A percentile compares a stretch with the other conserved stretches of the same genome.
Evolutionary conservation across 352 stramenopile genomes (phyloP).

Genomic region (Halophytophthora polymorphica): DNA sequence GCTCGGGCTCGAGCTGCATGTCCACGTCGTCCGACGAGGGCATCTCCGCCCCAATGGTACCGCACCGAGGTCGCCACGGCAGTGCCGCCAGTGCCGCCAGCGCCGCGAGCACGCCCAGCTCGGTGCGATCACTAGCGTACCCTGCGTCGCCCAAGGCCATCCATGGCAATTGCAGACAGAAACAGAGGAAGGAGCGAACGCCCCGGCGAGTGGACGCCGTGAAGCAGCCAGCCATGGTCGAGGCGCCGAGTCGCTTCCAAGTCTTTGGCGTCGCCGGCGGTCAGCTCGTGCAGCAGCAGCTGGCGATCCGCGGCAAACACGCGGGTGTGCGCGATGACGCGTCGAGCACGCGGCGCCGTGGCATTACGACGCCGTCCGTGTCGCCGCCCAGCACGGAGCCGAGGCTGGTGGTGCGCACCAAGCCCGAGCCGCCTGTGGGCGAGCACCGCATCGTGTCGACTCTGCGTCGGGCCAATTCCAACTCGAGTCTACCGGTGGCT

Average conservation of each 20-base stretch:
- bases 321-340: background rate
- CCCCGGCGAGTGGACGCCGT: conserved; percentile 9
- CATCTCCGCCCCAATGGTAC: background rate
- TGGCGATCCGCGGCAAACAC: conserved; percentile 11
- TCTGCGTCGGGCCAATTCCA: conserved; percentile 12
- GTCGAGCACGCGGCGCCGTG: background rate
- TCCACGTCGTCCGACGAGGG: conserved; percentile 16
- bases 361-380: background rate
- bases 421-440: background rate
- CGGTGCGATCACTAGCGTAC: conserved; percentile 4
- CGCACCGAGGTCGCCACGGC: conserved; percentile 3
- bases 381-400: conserved; percentile 1
- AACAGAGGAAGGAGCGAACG: background rate
- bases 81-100: conserved; percentile 4
- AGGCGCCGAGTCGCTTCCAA: conserved; percentile 11
- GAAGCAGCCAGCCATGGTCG: conserved; percentile 7
- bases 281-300: conserved; percentile 10
- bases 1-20: conserved; percentile 10
- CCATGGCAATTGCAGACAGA: background rate
- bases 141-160: conserved; percentile 5
- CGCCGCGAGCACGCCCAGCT: conserved; percentile 8
- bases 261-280: conserved; percentile 1
- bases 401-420: background rate
- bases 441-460: background rate
- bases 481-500: no score